Conservation (phyloP, 2,329 filamentous ascomycete genomes). For the Shiraia sp. region DNA sequence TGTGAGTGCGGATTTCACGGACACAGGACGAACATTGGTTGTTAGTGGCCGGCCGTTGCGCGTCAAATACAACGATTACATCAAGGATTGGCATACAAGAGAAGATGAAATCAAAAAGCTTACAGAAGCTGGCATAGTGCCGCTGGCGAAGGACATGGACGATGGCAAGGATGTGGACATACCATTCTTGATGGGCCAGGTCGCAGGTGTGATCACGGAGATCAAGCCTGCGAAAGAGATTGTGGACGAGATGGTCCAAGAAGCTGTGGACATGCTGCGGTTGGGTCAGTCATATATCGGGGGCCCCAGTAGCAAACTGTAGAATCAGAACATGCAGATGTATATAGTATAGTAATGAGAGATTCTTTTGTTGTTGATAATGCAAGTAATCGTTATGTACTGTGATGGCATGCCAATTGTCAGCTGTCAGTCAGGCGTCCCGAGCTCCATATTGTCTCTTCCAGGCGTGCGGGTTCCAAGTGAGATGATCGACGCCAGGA, state of each 20-base stretch:
- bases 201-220: constrained; percentile 75
- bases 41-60: constrained; percentile 80
- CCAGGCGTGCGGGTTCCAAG: constrained; percentile 12
- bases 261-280: constrained; percentile 45
- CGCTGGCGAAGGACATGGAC: constrained; percentile 81
- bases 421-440: neutral
- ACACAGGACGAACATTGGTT: constrained; percentile 81
- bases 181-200: constrained; percentile 93
- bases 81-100: constrained; percentile 76
- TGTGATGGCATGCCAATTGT: neutral
- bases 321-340: too few relatives aligned
- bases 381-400: too few relatives aligned
- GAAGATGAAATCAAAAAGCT: constrained; percentile 76
- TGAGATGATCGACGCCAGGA: constrained; percentile 25
- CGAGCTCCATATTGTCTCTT: neutral
- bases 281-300: constrained; percentile 42
- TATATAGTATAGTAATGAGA: too few relatives aligned
- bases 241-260: constrained; percentile 82
- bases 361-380: too few relatives aligned
- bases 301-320: constrained; percentile 40
- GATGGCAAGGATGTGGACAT: constrained; percentile 80
- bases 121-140: constrained; percentile 76
- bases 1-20: constrained; percentile 75
- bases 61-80: constrained; percentile 81
- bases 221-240: constrained; percentile 83